Conservation (phyloP, 2,329 filamentous ascomycete species). For the Dendrostoma leiphaemia region DNA sequence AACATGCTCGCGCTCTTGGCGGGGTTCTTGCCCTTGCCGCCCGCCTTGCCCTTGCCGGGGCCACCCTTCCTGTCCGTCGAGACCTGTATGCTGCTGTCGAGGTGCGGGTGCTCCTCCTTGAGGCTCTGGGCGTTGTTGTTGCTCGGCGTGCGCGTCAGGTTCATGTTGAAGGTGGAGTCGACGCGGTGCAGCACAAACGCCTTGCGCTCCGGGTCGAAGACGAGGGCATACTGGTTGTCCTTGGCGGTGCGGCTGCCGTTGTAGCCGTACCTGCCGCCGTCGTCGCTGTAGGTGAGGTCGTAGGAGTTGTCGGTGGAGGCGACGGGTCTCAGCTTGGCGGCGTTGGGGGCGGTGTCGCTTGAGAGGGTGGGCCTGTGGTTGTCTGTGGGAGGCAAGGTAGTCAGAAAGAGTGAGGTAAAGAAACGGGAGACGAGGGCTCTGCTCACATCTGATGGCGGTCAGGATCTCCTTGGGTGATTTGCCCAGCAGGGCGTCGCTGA, state of each 20-base stretch:
- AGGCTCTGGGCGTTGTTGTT: constrained; percentile 64
- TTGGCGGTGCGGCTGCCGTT: constrained; percentile 54
- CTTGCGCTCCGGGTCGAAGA: constrained; percentile 73
- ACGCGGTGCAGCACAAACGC: constrained; percentile 80
- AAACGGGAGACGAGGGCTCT: background rate
- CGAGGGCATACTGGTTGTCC: constrained; percentile 61
- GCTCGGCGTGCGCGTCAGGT: constrained; percentile 68
- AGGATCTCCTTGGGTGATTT: constrained; percentile 56
- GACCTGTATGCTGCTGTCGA: constrained; percentile 37
- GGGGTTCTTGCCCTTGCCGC: constrained; percentile 6
- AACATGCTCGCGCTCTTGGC: constrained; percentile 26
- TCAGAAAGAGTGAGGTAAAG: background rate
- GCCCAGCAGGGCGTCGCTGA: constrained; percentile 60
- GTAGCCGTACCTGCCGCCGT: constrained; percentile 57
- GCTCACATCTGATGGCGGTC: constrained; percentile 59
- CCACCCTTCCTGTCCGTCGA: constrained; percentile 24
- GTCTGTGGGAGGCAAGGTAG: constrained; percentile 37
- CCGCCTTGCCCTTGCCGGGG: constrained; percentile 14
- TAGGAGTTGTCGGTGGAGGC: constrained; percentile 44
- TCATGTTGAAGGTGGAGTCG: constrained; percentile 84
- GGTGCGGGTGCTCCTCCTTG: constrained; percentile 64
- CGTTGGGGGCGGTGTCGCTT: constrained; percentile 45
- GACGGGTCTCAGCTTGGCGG: constrained; percentile 48
- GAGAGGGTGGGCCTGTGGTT: constrained; percentile 60
- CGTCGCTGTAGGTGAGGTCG: constrained; percentile 54